Conservation (phyloP, 208 protist genomes). For the Tritrichomonas foetus region DNA sequence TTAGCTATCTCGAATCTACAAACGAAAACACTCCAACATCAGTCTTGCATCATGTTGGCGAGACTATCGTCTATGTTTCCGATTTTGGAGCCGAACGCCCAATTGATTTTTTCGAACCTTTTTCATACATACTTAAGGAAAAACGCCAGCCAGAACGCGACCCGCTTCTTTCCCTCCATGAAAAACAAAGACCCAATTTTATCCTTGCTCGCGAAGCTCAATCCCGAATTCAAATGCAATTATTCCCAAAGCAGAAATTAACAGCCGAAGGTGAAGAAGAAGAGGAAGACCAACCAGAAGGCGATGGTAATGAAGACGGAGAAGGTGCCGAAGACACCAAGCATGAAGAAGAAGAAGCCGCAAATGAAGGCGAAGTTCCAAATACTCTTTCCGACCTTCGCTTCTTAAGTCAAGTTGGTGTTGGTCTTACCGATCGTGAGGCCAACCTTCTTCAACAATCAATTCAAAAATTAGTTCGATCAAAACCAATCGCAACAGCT, state of each 20-base stretch:
- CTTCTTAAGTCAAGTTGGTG: background rate
- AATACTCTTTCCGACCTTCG: background rate
- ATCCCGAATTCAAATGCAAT: background rate
- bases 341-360: background rate
- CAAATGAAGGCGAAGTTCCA: conserved; percentile 36
- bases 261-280: conserved; percentile 16
- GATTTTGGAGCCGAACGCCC: conserved; percentile 10
- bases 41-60: background rate
- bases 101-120: conserved; percentile 35
- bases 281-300: background rate
- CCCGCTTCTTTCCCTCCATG: background rate
- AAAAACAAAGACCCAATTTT: background rate
- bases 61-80: background rate
- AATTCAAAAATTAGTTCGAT: conserved; percentile 39
- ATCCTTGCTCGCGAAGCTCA: background rate
- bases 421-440: background rate
- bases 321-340: background rate
- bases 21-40: background rate
- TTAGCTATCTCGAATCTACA: background rate
- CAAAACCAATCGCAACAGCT: background rate
- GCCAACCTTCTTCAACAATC: conserved; percentile 13
- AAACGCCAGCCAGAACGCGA: background rate
- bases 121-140: conserved; percentile 37
- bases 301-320: background rate
- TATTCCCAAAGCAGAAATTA: conserved; percentile 8